Base-by-base conservation (phyloP, 768 basidiomycete species). In the Trametes meyenii region DNA sequence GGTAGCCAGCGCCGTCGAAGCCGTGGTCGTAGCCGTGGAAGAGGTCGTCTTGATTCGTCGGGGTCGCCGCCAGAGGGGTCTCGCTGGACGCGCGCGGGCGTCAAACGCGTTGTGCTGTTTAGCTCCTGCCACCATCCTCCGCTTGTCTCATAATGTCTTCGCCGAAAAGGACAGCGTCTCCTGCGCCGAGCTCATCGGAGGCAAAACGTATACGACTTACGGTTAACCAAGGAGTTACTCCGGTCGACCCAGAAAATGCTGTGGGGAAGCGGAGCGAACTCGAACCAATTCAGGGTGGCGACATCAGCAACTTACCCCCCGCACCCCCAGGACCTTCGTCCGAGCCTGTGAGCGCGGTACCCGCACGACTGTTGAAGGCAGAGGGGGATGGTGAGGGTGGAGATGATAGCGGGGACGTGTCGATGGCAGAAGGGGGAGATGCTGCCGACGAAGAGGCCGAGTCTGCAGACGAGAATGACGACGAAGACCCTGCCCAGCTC, bases 201-300 rank as follows among this genome's bases (percentile, higher is more conserved):
- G 64, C 74, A 19, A 76, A 76, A 57, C 69, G 76, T 35, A 72
- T 77, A 43, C 68, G 69, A 40, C 70, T 77, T 23, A 75, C 74
- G 11, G 75, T 76, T 0, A 73, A 77, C 53, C 87, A 90, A 69
- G 88, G 88, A n/a, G 89, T 82, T 24, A 78, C 84, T 5, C 83
- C 86, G 21, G 89, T 93, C 14, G 92, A 95, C 76, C 87, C 88
- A 23, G 87, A 92, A 61, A 79, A 79, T 58, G 92, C 92, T 23
- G 81, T 83, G 0, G 94, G 94, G 66, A 96, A 95, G 77, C 90
- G 92, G 66, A 85, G 85, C 72, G 94, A 96, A 76, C 84, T 92
- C 59, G 93, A 94, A 68, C 94, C 94, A 50, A 80, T 95, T 60
- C 82, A 85, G 64, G 85, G 86, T 46, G 84, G 85, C 19, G 92